Conservation (phyloP, 352 stramenopile species). For the Phytophthora sp. region DNA sequence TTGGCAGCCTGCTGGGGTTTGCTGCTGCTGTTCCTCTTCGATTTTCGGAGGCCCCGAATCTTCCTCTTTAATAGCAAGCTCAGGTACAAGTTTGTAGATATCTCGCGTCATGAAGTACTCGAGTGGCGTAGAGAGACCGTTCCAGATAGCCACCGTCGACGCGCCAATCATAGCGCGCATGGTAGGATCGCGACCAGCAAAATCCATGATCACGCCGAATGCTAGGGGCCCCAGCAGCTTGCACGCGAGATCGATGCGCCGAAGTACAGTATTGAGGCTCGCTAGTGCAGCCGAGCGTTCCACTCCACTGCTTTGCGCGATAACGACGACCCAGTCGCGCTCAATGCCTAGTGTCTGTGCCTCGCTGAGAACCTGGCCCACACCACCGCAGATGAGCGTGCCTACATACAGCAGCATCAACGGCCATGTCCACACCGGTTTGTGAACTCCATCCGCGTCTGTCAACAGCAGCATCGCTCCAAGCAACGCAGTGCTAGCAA, state of each 20-base stretch:
- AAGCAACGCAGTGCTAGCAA: conserved; percentile 64
- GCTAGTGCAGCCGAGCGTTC: conserved; percentile 55
- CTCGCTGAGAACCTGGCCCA: conserved; percentile 85
- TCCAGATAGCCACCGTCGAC: conserved; percentile 77
- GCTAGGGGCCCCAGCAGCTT: conserved; percentile 74
- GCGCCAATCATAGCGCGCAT: conserved; percentile 71
- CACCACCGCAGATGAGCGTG: conserved; percentile 65
- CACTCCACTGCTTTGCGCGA: conserved; percentile 42
- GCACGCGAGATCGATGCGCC: conserved; percentile 81
- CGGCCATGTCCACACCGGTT: conserved; percentile 56
- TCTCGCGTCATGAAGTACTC: conserved; percentile 80
- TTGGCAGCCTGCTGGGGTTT: conserved; percentile 5
- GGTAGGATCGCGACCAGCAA: conserved; percentile 64
- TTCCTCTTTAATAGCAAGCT: conserved; percentile 48
- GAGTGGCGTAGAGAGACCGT: conserved; percentile 73
- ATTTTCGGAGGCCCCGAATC: conserved; percentile 14
- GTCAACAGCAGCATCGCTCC: conserved; percentile 64
- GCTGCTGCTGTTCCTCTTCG: conserved; percentile 8
- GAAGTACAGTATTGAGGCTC: conserved; percentile 74
- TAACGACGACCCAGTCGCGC: conserved; percentile 87
- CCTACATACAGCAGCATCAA: conserved; percentile 57
- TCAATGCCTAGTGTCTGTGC: conserved; percentile 82
- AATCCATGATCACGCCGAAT: conserved; percentile 85
- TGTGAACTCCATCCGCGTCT: conserved; percentile 59
- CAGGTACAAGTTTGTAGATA: conserved; percentile 64